These are phyloP conservation scores for Cucurbita pepo DNA, from an alignment of 306 rosid species.

Conservation along the genomic window DNA sequence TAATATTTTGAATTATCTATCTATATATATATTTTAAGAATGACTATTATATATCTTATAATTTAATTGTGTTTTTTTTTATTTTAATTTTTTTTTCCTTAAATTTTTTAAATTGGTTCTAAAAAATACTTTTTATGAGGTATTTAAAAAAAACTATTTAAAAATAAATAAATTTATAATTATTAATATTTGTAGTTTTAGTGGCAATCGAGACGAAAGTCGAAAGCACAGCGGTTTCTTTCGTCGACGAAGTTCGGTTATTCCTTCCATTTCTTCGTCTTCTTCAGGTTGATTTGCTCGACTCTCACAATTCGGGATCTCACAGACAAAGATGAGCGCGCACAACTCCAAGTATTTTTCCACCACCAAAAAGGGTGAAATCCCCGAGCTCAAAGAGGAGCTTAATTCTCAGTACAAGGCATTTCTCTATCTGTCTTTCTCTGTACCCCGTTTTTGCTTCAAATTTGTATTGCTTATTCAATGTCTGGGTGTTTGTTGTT, in stretches of 20 bases:
- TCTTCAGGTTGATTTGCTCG: background rate
- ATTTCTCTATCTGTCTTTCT: conserved; percentile 4
- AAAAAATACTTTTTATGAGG: no score
- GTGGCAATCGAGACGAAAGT: background rate
- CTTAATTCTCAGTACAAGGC: conserved; percentile 99
- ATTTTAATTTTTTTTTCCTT: no score
- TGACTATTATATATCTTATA: no score
- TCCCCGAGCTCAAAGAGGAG: conserved; percentile 99
- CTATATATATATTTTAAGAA: no score
- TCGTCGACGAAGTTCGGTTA: background rate
- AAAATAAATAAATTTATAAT: no score
- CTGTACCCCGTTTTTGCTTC: background rate
- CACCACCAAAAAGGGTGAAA: conserved; percentile 98
- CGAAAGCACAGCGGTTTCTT: background rate
- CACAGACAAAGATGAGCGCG: conserved; percentile 51
- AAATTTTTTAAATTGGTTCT: no score
- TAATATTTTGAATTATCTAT: no score
- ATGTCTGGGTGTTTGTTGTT: background rate
- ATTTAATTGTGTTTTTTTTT: no score
- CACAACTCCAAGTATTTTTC: conserved; percentile 99
- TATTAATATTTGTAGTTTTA: no score
- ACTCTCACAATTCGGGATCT: conserved; percentile 6
- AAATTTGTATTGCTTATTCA: background rate
- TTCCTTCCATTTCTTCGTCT: background rate
- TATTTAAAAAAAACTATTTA: no score